Percentiles rank a stretch among this genome's conserved stretches.
Conservation (phyloP, 2,329 filamentous ascomycete species). For the Beauveria varroae region DNA sequence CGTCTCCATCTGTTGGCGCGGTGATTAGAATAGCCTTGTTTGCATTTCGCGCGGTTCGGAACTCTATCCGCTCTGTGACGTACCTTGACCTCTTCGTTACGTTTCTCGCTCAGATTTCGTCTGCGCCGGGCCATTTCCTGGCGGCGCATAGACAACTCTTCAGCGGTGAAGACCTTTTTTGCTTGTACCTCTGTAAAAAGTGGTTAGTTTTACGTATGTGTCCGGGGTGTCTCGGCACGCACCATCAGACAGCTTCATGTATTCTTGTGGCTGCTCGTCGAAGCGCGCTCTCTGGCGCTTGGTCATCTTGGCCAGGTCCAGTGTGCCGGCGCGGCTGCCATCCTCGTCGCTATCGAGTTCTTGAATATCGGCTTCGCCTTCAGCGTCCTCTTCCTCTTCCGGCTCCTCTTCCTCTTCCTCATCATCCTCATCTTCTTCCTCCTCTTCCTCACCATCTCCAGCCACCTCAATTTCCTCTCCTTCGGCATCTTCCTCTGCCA, state of each 20-base stretch:
- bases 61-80: conserved; percentile 7
- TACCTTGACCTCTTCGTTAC: conserved; percentile 58
- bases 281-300: conserved; percentile 53
- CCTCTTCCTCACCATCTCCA: conserved; percentile 32
- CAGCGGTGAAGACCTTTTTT: conserved; percentile 54
- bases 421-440: conserved; percentile 30
- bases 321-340: conserved; percentile 42
- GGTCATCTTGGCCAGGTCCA: conserved; percentile 53
- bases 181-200: conserved; percentile 49
- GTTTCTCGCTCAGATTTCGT: conserved; percentile 57
- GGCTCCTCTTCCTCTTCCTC: conserved; percentile 30
- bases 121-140: conserved; percentile 55
- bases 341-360: conserved; percentile 36
- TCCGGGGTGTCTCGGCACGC: conserved; percentile 17
- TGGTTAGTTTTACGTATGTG: conserved; percentile 14
- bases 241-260: conserved; percentile 56
- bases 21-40: neutral
- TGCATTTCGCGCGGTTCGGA: neutral
- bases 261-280: conserved; percentile 46
- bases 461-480: conserved; percentile 35
- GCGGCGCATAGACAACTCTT: conserved; percentile 54
- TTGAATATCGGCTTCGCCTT: conserved; percentile 30
- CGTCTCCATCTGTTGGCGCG: conserved; percentile 64
- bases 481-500: conserved; percentile 40
- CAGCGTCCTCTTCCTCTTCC: conserved; percentile 28